Evolutionary conservation across 225 moss, liverwort and hornwort species (phyloP).

Genomic region (Straminergon stramineum): DNA sequence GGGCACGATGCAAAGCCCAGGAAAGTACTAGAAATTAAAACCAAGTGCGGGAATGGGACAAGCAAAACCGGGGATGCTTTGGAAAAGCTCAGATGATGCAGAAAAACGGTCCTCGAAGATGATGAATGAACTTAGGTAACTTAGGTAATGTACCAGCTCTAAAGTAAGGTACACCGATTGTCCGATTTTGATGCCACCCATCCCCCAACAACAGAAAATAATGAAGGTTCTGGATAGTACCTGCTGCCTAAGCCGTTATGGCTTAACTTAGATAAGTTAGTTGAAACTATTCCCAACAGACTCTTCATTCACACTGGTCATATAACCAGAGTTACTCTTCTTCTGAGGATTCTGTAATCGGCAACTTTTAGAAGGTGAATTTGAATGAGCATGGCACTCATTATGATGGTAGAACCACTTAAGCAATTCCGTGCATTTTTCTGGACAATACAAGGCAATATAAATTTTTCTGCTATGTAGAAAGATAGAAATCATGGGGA

Average conservation of each 20-base stretch:
- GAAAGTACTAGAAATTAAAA: background rate
- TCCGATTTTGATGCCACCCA: background rate
- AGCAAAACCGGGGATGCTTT: background rate
- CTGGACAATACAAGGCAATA: no score
- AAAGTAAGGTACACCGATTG: background rate
- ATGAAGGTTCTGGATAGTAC: background rate
- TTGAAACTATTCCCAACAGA: no score
- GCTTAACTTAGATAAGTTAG: background rate
- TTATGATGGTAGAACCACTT: no score
- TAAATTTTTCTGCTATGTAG: no score
- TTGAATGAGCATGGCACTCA: background rate
- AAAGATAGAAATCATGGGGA: no score
- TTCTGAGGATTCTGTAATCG: accelerated
- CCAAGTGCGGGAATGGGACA: background rate
- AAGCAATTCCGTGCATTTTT: no score
- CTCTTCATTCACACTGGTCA: background rate
- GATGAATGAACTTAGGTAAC: no score
- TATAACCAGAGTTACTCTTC: background rate
- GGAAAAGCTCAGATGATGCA: background rate
- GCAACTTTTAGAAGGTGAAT: background rate
- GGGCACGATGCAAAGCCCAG: background rate
- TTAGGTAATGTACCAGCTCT: no score
- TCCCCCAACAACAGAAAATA: background rate
- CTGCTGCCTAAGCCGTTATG: background rate
- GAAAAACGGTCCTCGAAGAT: background rate